phyloP scores from a whole-genome alignment of 345 rosid species.

The Syzygium grande region DNA sequence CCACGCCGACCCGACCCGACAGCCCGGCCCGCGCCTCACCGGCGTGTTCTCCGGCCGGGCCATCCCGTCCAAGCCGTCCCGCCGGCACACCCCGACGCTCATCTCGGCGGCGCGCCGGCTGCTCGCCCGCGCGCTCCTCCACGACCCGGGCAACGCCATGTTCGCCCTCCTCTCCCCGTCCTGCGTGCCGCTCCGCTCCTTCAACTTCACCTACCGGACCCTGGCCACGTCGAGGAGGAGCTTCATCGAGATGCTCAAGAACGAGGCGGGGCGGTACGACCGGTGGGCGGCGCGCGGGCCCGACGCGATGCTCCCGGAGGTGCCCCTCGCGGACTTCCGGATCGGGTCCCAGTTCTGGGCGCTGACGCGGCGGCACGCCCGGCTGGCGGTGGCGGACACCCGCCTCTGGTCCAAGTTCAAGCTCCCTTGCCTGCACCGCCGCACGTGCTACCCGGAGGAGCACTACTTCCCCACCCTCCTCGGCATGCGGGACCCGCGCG shows the following conservation, averaged over 20 bases:
- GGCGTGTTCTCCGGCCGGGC: conserved; percentile 52
- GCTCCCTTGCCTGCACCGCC: conserved; percentile 36
- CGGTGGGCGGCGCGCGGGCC: conserved; percentile 85
- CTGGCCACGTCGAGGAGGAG: conserved; percentile 34
- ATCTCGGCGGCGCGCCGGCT: conserved; percentile 63
- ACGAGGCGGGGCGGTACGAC: conserved; percentile 43
- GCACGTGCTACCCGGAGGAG: conserved; percentile 68
- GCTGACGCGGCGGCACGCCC: conserved; percentile 61
- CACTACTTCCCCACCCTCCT: conserved; percentile 74
- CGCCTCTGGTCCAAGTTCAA: conserved; percentile 55
- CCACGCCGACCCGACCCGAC: conserved; percentile 56
- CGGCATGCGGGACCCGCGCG: conserved; percentile 48
- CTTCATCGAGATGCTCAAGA: conserved; percentile 57
- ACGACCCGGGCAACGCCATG: conserved; percentile 51
- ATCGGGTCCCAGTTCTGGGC: conserved; percentile 91
- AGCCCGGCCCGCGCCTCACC: conserved; percentile 32
- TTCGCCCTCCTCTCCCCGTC: conserved; percentile 64
- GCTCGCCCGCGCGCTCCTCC: conserved; percentile 56
- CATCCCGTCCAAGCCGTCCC: conserved; percentile 44
- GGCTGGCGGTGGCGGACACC: conserved; percentile 46
- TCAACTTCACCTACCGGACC: conserved; percentile 41
- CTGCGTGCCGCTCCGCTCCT: conserved; percentile 62
- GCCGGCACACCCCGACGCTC: conserved; percentile 51
- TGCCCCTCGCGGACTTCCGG: conserved; percentile 55
- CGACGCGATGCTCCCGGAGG: conserved; percentile 64